These are phyloP conservation scores for Pyropia yezoensis DNA, from an alignment of 23 red algal genomes.

Conservation along the genomic window DNA sequence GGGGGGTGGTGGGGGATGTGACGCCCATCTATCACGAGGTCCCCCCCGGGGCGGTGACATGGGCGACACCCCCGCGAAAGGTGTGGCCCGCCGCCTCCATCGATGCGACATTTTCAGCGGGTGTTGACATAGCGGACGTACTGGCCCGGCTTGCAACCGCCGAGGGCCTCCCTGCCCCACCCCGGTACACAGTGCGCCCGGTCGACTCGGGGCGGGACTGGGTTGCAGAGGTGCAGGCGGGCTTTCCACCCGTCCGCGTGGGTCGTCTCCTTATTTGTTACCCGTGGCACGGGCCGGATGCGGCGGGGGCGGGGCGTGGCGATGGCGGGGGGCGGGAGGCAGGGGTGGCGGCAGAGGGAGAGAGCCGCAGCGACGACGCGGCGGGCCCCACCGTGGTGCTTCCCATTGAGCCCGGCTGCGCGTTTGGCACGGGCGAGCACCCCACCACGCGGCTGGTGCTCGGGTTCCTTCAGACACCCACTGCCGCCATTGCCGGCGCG, in stretches of 20 bases:
- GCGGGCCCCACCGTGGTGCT: slow-evolving; percentile 10
- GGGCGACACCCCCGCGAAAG: no score
- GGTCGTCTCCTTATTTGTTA: slow-evolving; percentile 30
- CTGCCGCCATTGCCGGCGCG: background rate
- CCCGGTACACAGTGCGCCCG: no score
- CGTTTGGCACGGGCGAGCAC: slow-evolving; percentile 97
- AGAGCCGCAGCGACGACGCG: background rate
- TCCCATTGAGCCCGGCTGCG: slow-evolving; percentile 63
- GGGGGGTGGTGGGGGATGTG: no score
- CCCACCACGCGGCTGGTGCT: slow-evolving; percentile 74
- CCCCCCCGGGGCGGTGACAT: no score
- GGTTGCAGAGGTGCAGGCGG: slow-evolving; percentile 42
- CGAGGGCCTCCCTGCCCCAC: no score
- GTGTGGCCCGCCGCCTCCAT: no score
- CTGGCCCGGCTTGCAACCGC: no score
- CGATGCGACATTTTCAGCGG: no score
- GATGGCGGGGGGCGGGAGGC: background rate
- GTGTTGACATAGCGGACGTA: no score
- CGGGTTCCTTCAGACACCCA: background rate
- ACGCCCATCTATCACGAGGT: no score
- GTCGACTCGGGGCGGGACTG: slow-evolving; percentile 11
- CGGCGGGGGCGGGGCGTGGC: background rate
- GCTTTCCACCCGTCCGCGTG: slow-evolving; percentile 49
- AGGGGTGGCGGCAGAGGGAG: no score
- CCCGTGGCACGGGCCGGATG: slow-evolving; percentile 49